A percentile compares a stretch with the other conserved stretches of the same genome.
Conservation (phyloP, 441 rosid genomes). For the Adansonia madagascariensis region DNA sequence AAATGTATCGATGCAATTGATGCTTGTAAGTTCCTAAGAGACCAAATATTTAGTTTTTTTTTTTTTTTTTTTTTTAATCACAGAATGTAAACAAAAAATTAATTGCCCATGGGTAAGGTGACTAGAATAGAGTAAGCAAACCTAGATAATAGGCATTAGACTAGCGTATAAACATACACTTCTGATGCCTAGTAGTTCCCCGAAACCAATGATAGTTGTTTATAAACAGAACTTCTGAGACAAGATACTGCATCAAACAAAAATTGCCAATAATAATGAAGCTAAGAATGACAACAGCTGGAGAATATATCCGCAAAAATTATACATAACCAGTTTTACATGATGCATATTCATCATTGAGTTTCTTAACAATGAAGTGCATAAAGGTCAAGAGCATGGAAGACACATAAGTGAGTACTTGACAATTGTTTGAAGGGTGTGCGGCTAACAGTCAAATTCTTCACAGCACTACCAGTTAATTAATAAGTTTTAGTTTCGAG, state of each 20-base stretch:
- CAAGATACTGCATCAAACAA: constrained; percentile 5
- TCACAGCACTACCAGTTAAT: background rate
- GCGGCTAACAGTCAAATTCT: background rate
- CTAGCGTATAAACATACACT: background rate
- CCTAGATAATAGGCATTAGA: background rate
- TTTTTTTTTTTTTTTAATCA: background rate
- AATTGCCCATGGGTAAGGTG: background rate
- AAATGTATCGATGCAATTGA: background rate
- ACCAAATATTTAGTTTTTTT: background rate
- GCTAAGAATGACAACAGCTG: background rate
- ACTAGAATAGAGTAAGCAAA: background rate
- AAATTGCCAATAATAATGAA: background rate
- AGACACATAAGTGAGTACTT: background rate
- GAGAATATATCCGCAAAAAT: background rate
- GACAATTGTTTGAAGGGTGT: background rate
- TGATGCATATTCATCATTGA: background rate
- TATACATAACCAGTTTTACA: constrained; percentile 11
- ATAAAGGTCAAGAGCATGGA: constrained; percentile 5
- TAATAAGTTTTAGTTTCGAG: background rate
- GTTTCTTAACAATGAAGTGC: background rate
- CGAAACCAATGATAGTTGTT: background rate
- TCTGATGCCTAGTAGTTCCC: background rate
- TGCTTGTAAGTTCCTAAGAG: background rate
- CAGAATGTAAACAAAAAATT: background rate
- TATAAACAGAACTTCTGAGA: background rate